Evolutionary conservation across 1,139 yeast genomes (phyloP), one percentile per base, ranked within the genome.

Genomic region (Williopsis jadinii): DNA sequence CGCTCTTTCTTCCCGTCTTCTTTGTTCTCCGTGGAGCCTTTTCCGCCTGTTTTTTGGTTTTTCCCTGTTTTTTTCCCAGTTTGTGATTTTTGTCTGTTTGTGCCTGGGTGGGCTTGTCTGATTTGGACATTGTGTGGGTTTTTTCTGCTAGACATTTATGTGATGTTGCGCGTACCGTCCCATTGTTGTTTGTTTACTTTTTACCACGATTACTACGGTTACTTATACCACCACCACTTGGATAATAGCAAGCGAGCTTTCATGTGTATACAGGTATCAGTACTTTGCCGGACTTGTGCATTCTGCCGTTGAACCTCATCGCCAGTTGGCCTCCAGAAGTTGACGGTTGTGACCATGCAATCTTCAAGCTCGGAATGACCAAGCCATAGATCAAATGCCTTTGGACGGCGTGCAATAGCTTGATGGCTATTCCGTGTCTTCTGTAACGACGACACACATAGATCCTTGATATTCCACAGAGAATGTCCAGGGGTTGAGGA

Each of bases 291-390:
- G 71, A 62, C 46, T 68, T 72, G 49, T 77, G 82, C 14, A 40
- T 48, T 0, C 67, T 71, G 0, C 80, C 79, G 52, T 73, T 75
- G 53, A 73, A 77, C 27, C 54, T 56, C 37, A 53, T 55, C 0
- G 88, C 84, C 32, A 83, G 63, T 36, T 66, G 60, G 2, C 76
- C 74, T 0, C 92, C 92, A 31, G 71, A 64, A 33, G 67, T 70
- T 49, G 84, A 77, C 0, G 90, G 90, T 56, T 83, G 92, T 42
- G 87, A 80, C 71, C 85, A 83, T 0, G 78, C 84, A 2, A 82
- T 61, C 41, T 75, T 69, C 5, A 44, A 45, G 41, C 59, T 68
- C 2, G 58, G 58, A 11, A 82, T 52, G 0, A 30, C 44, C 35
- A 73, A 52, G 0, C 88, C 88, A 53, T 79, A 80, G 3, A 80